phyloP scores from a whole-genome alignment of 805 yeast species.

The Scheffersomyces spartinae region DNA sequence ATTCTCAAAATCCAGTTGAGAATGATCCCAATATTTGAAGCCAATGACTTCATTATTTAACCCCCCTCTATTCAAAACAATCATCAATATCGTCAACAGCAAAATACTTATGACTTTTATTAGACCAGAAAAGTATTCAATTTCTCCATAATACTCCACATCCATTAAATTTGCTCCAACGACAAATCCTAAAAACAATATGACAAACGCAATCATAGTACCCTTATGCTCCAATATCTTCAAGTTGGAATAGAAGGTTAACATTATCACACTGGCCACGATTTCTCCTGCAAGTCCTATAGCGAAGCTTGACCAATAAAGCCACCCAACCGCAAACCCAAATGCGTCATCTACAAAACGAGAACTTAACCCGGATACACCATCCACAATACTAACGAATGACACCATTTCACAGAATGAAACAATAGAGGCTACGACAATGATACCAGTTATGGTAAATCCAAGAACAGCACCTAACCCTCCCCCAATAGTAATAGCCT shows the following conservation, averaged over 20 bases:
- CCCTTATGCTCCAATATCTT: constrained; percentile 36
- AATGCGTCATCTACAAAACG: constrained; percentile 70
- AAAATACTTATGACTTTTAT: constrained; percentile 44
- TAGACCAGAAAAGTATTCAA: constrained; percentile 53
- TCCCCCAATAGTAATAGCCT: constrained; percentile 63
- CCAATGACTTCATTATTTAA: constrained; percentile 41
- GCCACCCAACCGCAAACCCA: constrained; percentile 64
- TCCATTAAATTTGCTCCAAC: constrained; percentile 47
- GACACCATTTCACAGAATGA: constrained; percentile 79
- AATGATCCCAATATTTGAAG: constrained; percentile 54
- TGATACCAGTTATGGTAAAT: constrained; percentile 48
- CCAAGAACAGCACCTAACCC: constrained; percentile 69
- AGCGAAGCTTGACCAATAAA: constrained; percentile 63
- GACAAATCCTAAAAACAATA: constrained; percentile 40
- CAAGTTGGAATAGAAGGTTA: constrained; percentile 52
- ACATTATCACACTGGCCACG: constrained; percentile 68
- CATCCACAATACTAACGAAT: constrained; percentile 66
- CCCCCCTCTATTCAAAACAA: constrained; percentile 52
- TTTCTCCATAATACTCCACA: constrained; percentile 64
- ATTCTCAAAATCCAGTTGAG: constrained; percentile 35
- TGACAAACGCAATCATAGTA: constrained; percentile 50
- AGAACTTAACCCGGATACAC: constrained; percentile 64
- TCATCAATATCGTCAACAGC: constrained; percentile 48
- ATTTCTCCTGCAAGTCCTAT: constrained; percentile 71
- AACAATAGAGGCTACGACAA: constrained; percentile 58